Evolutionary conservation across 805 yeast genomes (phyloP), one percentile per base, ranked within the genome.

Genomic region (Candida chauliodis): DNA sequence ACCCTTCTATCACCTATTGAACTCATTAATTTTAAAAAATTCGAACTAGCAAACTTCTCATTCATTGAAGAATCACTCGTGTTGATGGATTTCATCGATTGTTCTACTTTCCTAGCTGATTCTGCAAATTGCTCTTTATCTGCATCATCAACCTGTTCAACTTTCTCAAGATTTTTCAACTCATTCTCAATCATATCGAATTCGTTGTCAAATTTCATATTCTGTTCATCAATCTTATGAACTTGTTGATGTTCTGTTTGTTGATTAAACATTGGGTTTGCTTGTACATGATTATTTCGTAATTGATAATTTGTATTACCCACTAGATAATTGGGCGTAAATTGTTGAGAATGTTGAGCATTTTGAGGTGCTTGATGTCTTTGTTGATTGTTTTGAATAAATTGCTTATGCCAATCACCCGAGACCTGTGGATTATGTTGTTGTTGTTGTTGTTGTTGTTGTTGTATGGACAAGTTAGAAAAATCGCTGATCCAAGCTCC

Each of bases 101-200:
- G 41, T 19, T 61, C 58, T 11, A 68, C 69, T 38, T 58, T 52
- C 26, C 55, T 44, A 4, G 74, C 74, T 0, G 70, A 59, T 31
- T 55, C 50, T 8, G 74, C 73, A 53, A 68, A 66, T 42, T 54
- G 49, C 25, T 61, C 61, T 34, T 64, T 62, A 9, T 63, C 68
- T 1, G 34, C 22, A 8, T 53, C 54, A n/a, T 5, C 14, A 5
- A n/a, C 25, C 34, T 37, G 46, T 35, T 38, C 17, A 42, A 42
- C 14, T n/a, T 33, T 15, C 37, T 47, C 47, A 30, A 46, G 40
- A 9, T 41, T 42, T n/a, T 34, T 36, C 5, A 60, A 39, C 30
- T 63, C 68, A 33, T 44, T 48, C 37, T 62, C 69, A 13, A 66
- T 32, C 44, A 53, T 47, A 29, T 57, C 66, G 43, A 67, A 65